Evolutionary conservation across 2,329 filamentous ascomycete species (phyloP).

Genomic region (Atkinsonella texensis): DNA sequence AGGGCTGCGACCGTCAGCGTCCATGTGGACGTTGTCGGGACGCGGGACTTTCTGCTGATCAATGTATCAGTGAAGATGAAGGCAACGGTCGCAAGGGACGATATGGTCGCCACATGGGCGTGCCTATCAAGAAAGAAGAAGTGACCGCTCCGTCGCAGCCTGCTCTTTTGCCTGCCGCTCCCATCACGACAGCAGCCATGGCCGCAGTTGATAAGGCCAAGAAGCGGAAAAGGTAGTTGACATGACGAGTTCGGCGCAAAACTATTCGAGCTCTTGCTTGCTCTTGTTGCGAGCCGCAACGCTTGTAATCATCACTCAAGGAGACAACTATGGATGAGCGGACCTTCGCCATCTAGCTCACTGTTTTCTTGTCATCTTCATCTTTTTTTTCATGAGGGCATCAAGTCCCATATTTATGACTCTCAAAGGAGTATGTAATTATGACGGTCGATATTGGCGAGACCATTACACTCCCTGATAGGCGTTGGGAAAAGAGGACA

Average conservation of each 20-base stretch:
- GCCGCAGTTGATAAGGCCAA: conserved; percentile 40
- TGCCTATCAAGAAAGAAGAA: conserved; percentile 49
- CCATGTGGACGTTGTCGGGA: conserved; percentile 94
- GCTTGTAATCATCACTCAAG: background rate
- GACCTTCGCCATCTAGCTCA: background rate
- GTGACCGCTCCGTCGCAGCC: conserved; percentile 24
- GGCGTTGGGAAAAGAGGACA: conserved; percentile 20
- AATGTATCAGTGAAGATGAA: conserved; percentile 95
- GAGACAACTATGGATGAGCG: background rate
- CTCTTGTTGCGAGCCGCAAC: background rate
- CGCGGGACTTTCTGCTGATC: conserved; percentile 83
- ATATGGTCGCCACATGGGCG: conserved; percentile 64
- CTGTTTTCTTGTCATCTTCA: background rate
- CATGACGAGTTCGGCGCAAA: background rate
- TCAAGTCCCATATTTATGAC: conserved; percentile 1
- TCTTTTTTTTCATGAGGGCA: background rate
- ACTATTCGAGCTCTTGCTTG: background rate
- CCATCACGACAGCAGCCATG: conserved; percentile 26
- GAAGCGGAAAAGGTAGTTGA: conserved; percentile 46
- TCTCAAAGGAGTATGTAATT: conserved; percentile 23
- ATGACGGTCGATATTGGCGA: conserved; percentile 19
- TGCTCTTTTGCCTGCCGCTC: conserved; percentile 31
- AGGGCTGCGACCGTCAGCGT: conserved; percentile 92
- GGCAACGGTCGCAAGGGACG: conserved; percentile 93
- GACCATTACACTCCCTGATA: conserved; percentile 26